Conservation (phyloP, 2,329 filamentous ascomycete genomes). For the Fusarium anguioides region DNA sequence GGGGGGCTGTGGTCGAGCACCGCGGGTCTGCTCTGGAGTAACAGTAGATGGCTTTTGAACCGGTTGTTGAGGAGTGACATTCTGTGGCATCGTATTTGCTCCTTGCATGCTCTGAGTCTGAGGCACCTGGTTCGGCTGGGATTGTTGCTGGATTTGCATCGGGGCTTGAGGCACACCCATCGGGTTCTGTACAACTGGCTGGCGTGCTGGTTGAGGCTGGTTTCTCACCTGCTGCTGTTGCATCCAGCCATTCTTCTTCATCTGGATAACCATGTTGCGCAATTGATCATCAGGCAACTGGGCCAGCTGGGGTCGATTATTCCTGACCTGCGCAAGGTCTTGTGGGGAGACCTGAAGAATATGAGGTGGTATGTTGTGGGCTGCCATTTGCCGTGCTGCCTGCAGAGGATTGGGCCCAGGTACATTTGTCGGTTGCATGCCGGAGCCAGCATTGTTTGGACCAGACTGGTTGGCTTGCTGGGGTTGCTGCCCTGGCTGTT, state of each 20-base stretch:
- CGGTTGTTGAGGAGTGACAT: conserved; percentile 43
- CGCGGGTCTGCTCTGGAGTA: conserved; percentile 44
- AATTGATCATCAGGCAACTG: conserved; percentile 51
- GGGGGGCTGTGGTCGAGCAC: conserved; percentile 40
- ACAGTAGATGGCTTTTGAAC: conserved; percentile 47
- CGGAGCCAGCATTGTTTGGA: conserved; percentile 46
- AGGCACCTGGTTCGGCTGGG: conserved; percentile 54
- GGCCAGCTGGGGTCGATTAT: conserved; percentile 39
- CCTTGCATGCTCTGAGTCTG: conserved; percentile 54
- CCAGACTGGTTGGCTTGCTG: conserved; percentile 48
- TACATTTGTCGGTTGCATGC: conserved; percentile 36
- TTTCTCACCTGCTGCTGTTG: conserved; percentile 47
- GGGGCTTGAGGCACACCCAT: conserved; percentile 61
- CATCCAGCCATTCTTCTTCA: conserved; percentile 50
- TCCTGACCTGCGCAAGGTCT: conserved; percentile 50
- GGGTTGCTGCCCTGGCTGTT: conserved; percentile 34
- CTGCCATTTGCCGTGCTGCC: conserved; percentile 40
- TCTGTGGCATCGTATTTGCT: conserved; percentile 59
- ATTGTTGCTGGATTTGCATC: conserved; percentile 64
- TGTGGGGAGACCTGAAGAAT: conserved; percentile 49
- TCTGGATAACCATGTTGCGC: conserved; percentile 46
- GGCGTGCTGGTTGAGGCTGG: too few relatives aligned
- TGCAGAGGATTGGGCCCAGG: conserved; percentile 47
- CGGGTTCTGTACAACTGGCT: conserved; percentile 51
- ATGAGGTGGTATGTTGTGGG: conserved; percentile 46